Percentiles rank a stretch among this genome's conserved stretches.
Conservation (phyloP, 805 yeast species). For the Candida tallmaniae region DNA sequence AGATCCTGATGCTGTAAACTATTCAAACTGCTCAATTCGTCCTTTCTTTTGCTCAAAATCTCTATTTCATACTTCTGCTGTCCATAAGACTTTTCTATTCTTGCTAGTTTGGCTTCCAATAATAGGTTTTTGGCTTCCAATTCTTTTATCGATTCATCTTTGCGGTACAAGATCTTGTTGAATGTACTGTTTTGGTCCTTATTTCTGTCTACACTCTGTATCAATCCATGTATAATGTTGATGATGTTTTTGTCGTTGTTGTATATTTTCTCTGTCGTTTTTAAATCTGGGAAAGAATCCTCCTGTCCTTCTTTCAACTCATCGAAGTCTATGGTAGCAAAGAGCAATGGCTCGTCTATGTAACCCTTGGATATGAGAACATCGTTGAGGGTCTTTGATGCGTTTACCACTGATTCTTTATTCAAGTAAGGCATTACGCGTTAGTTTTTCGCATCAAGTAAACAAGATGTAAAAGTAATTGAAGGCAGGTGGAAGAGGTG, state of each 20-base stretch:
- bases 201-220: conserved; percentile 28
- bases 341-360: conserved; percentile 25
- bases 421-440: conserved; percentile 14
- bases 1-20: conserved; percentile 27
- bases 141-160: conserved; percentile 24
- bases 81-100: conserved; percentile 15
- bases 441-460: background rate
- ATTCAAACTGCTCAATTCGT: conserved; percentile 16
- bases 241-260: conserved; percentile 35
- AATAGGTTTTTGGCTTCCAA: conserved; percentile 18
- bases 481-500: too few relatives aligned
- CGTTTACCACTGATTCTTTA: conserved; percentile 30
- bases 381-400: conserved; percentile 33
- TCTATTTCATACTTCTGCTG: conserved; percentile 12
- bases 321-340: conserved; percentile 33
- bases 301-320: conserved; percentile 24
- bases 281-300: conserved; percentile 13
- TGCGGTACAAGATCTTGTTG: conserved; percentile 23
- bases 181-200: conserved; percentile 27
- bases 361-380: conserved; percentile 33
- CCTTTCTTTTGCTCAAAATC: conserved; percentile 14
- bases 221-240: conserved; percentile 32
- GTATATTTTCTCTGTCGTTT: conserved; percentile 23
- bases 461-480: too few relatives aligned
- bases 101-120: conserved; percentile 17